phyloP scores from a whole-genome alignment of 2,329 filamentous ascomycete species.

The Cladosporium phlei region DNA sequence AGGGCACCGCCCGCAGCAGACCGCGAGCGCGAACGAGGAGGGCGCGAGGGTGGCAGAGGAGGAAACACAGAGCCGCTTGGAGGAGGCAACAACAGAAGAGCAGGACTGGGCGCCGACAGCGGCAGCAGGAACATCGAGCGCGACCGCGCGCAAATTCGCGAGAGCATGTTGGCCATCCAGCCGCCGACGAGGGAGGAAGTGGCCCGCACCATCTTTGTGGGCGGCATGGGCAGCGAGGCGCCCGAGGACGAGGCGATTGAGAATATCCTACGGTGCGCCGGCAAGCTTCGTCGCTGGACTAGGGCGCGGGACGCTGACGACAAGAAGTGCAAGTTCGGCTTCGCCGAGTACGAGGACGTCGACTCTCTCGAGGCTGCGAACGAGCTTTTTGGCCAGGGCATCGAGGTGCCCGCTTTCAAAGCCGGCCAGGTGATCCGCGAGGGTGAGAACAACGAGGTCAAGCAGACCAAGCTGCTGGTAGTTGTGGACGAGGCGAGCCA shows the following conservation, averaged over 20 bases:
- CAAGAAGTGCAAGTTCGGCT: slow-evolving; percentile 83
- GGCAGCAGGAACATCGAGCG: slow-evolving; percentile 54
- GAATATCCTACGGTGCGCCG: slow-evolving; percentile 69
- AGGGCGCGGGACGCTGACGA: slow-evolving; percentile 70
- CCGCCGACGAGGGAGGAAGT: slow-evolving; percentile 89
- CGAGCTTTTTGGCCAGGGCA: slow-evolving; percentile 75
- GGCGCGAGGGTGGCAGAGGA: slow-evolving; percentile 19
- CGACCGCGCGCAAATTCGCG: slow-evolving; percentile 27
- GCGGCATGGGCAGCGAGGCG: slow-evolving; percentile 74
- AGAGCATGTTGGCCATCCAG: slow-evolving; percentile 47
- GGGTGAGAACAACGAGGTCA: slow-evolving; percentile 37
- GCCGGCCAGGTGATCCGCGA: slow-evolving; percentile 38
- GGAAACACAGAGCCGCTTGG: slow-evolving; percentile 37
- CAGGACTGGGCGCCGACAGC: slow-evolving; percentile 54
- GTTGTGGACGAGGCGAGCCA: slow-evolving; percentile 76
- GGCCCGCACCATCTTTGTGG: slow-evolving; percentile 82
- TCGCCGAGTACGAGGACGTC: slow-evolving; percentile 89
- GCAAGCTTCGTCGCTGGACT: slow-evolving; percentile 76
- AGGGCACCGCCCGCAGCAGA: slow-evolving; percentile 23
- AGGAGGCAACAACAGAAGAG: slow-evolving; percentile 42
- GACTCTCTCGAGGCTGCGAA: slow-evolving; percentile 82
- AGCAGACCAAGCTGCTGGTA: slow-evolving; percentile 37
- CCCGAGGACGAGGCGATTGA: slow-evolving; percentile 76
- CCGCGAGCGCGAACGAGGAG: slow-evolving; percentile 6
- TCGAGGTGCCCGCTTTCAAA: slow-evolving; percentile 73